A percentile compares a stretch with the other conserved stretches of the same genome.
Conservation (phyloP, 2,329 filamentous ascomycete species). For the Fonsecaea nubica region DNA sequence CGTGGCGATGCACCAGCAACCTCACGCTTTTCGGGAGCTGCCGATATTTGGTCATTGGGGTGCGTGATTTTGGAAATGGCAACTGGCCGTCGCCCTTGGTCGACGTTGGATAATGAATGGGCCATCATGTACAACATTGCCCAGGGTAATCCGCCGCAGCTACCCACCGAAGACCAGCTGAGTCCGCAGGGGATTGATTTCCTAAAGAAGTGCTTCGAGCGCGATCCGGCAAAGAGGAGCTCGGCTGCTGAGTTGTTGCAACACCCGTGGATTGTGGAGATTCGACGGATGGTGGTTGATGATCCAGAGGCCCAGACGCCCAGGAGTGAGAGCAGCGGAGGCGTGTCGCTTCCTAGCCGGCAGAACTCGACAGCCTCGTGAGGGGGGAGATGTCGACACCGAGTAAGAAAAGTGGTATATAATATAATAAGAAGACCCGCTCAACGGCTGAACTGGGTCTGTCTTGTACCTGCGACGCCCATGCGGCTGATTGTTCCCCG, state of each 20-base stretch:
- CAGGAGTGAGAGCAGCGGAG: conserved; percentile 34
- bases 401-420: not conserved
- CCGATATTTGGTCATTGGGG: conserved; percentile 95
- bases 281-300: conserved; percentile 55
- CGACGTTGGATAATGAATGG: conserved; percentile 96
- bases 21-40: conserved; percentile 65
- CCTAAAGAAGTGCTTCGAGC: conserved; percentile 81
- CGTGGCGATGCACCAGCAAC: conserved; percentile 72
- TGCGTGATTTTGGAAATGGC: conserved; percentile 98
- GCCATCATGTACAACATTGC: conserved; percentile 99
- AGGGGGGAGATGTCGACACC: not conserved
- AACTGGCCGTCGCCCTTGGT: conserved; percentile 92
- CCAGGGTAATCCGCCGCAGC: conserved; percentile 87
- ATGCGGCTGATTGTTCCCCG: not conserved
- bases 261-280: conserved; percentile 80
- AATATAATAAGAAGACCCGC: not conserved
- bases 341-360: conserved; percentile 27
- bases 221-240: conserved; percentile 78
- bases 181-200: conserved; percentile 87
- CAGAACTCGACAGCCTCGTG: conserved; percentile 28
- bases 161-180: conserved; percentile 82
- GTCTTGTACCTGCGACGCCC: too few relatives aligned
- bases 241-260: conserved; percentile 88
- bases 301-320: conserved; percentile 38
- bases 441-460: not conserved